Base-by-base conservation (phyloP, 805 yeast genomes). In the Cyberlindnera petersonii region DNA sequence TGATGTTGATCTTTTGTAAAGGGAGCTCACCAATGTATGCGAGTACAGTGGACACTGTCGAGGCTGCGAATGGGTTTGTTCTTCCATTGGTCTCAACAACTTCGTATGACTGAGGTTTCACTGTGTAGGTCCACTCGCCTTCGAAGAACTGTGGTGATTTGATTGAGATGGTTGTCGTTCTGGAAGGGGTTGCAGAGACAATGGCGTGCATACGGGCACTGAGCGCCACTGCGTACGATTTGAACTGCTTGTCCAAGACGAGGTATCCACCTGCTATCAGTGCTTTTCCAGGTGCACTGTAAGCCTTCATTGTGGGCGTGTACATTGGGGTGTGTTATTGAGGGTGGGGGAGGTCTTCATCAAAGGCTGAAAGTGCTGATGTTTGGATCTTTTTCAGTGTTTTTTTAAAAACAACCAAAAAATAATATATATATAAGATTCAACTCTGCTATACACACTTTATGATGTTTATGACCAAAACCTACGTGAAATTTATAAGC, bases 251-350 rank as follows among this genome's bases (percentile, higher is more conserved):
- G 42, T 85, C 93, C 16, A 93, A 65, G 0, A 93, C 98, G 24
- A 93, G 69, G 58, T 93, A 93, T 0, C 98, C 98, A 15, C 98
- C 98, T 1, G 93, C 96, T 10, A 93, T 52, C 20, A 93, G 67
- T 1, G 97, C 98, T 60, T 93, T 93, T 0, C 98, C 97, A 0
- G 98, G 97, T 0, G 98, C 94, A 55, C 96, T 84, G 57, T 77
- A 91, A 6, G 46, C 42, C 10, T 17, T 20, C 8, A 13, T 16
- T 15, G n/a, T n/a, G n/a, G n/a, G n/a, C n/a, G n/a, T n/a, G n/a
- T n/a, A n/a, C n/a, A n/a, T n/a, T n/a, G n/a, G n/a, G n/a, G n/a
- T n/a, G n/a, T n/a, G n/a, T n/a, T n/a, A n/a, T n/a, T n/a, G n/a
- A n/a, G n/a, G n/a, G n/a, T n/a, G n/a, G n/a, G n/a, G n/a, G n/a